Base-by-base conservation (phyloP, 2,329 filamentous ascomycete species). In the Aureobasidium uvarum region DNA sequence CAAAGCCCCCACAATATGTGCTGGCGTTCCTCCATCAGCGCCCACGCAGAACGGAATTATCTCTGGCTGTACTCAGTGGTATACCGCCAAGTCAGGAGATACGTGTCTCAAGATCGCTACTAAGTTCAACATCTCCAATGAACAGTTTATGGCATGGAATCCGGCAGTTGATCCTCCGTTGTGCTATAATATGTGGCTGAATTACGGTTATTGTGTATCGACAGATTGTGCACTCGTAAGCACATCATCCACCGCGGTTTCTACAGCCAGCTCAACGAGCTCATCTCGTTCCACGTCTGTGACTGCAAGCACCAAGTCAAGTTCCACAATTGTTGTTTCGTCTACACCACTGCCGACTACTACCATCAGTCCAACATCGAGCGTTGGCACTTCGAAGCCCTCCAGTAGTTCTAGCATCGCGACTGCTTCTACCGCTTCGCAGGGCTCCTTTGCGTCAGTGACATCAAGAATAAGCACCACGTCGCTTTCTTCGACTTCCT, bases 271-370 rank as follows among this genome's bases (percentile, higher is more conserved):
- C 14, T 58, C 46, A 14, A 45, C 58, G 3, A 62, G 54, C 48
- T 48, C 63, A n/a, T 65, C 56, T 36, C 52, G 66, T 25, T 45
- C 54, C 14, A 56, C 58, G 5, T 20, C 62, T 16, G 51, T 60
- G 18, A 45, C 33, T 3, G 20, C 65, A 36, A 62, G 81, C 38
- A 79, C 80, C 18, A 65, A 72, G 7, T 70, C 72, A 18, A 78
- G 78, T 4, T 79, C 50, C 83, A 83, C 74, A 83, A 84, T 72
- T 79, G 78, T 25, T 81, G 81, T 25, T 64, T 66, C 23, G 70
- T 69, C 63, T 70, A 70, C 43, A 75, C 79, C 66, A 71, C 79
- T 14, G 74, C 77, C 54, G 73, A 76, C 63, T 56, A 71, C 62
- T 48, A 62, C 43, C 1, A 41, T 62, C 14, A 41, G 45, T 28